Evolutionary conservation across 495 filamentous ascomycete species (phyloP), one percentile per base, ranked within the genome.

Genomic region (Acidiella bohemica): DNA sequence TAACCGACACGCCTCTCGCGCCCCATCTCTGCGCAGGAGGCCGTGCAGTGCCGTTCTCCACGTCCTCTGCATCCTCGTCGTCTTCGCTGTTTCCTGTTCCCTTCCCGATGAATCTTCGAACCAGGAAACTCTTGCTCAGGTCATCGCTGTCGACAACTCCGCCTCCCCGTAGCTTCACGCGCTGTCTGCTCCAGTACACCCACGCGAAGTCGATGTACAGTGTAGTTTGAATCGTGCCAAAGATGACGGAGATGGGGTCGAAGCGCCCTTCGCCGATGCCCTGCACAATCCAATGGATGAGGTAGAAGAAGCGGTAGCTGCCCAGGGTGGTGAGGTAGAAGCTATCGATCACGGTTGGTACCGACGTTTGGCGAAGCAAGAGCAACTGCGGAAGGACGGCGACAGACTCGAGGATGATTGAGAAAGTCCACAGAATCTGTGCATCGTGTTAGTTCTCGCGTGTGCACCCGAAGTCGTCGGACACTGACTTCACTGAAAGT

Each of bases 171-270:
- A 97, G 77, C 72, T 95, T 95, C 51, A 97, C 87, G 24, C 84
- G 73, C 63, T 96, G 92, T 25, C 90, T 70, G 3, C 78, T 78
- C 64, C 80, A 94, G 65, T 97, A 97, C 0, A 97, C 84, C 86
- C 87, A 95, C 18, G 81, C 84, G 56, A 97, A 97, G 58, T 97
- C 92, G 47, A 86, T 55, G 57, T 96, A 95, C 37, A 96, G 72
- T 1, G 76, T 74, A 0, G 88, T 95, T 62, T 97, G 92, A 19
- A 96, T 64, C 46, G 93, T 63, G 26, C 88, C 90, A 57, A 92
- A 95, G 36, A 90, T 66, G 43, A 86, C 67, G 8, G 77, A 69
- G 22, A 87, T 68, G n/a, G 71, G 68, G 48, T 90, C 83, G 47
- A 74, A 72, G 36, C 66, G 60, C n/a, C 64, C 55, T 10, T 64